Percentiles rank a stretch among this genome's conserved stretches.
phyloP scores from a whole-genome alignment of 106 monocot species.

The Triglochin maritima region DNA sequence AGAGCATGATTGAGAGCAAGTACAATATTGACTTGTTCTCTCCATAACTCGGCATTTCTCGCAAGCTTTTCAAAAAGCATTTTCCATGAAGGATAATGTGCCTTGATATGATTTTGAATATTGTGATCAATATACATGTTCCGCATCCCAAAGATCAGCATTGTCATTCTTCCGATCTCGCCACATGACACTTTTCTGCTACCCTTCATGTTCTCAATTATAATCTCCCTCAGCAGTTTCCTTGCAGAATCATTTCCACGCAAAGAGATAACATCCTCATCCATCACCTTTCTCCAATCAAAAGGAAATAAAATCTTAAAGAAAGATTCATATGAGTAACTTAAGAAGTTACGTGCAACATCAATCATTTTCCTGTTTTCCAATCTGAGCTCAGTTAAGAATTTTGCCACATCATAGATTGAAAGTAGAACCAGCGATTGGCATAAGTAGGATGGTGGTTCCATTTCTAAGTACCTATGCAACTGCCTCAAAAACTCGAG shows the following conservation, averaged over 20 bases:
- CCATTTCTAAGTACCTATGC: too few relatives aligned
- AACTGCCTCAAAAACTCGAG: too few relatives aligned
- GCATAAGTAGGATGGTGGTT: too few relatives aligned
- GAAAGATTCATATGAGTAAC: slow-evolving; percentile 4
- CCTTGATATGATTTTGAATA: too few relatives aligned
- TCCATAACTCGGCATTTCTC: neutral
- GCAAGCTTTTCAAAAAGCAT: slow-evolving; percentile 5
- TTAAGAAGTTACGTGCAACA: neutral
- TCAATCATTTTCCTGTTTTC: neutral
- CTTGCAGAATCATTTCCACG: slow-evolving; percentile 8
- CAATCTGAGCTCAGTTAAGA: slow-evolving; percentile 12
- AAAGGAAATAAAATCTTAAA: slow-evolving; percentile 20
- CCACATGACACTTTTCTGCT: slow-evolving; percentile 17
- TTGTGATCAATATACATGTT: neutral
- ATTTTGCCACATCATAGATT: slow-evolving; percentile 26
- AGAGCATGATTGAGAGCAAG: slow-evolving; percentile 4
- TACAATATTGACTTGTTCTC: neutral
- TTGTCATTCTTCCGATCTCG: slow-evolving; percentile 21
- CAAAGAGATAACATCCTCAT: slow-evolving; percentile 4
- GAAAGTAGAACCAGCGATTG: too few relatives aligned
- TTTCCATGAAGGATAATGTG: slow-evolving; percentile 11
- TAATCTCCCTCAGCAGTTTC: slow-evolving; percentile 4
- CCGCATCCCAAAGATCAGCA: slow-evolving; percentile 26
- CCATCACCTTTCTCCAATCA: slow-evolving; percentile 11
- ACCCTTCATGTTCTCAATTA: slow-evolving; percentile 7